phyloP scores from a whole-genome alignment of 2,329 filamentous ascomycete species.

The Fusarium chuoi region DNA sequence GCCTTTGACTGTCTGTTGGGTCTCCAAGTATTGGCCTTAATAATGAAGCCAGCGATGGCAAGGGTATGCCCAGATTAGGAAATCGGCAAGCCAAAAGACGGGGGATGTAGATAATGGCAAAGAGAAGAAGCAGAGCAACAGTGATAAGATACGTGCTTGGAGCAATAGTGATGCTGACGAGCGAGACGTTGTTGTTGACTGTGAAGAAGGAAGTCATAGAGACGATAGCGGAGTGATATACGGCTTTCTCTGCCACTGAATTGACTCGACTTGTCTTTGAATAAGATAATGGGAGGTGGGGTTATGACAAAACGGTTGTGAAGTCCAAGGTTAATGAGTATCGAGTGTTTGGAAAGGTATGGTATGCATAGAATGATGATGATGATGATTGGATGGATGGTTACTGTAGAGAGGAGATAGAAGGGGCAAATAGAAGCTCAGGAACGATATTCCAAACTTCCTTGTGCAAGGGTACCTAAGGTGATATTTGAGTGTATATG shows the following conservation, averaged over 20 bases:
- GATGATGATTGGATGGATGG: not conserved
- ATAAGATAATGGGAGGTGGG: not conserved
- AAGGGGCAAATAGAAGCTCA: slow-evolving; percentile 21
- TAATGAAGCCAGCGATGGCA: slow-evolving; percentile 38
- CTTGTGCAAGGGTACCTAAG: slow-evolving; percentile 28
- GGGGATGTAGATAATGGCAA: slow-evolving; percentile 61
- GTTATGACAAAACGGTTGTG: not conserved
- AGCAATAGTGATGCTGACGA: slow-evolving; percentile 68
- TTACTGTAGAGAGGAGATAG: slow-evolving; percentile 1
- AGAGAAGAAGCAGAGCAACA: slow-evolving; percentile 60
- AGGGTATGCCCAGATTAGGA: slow-evolving; percentile 50
- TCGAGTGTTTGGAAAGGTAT: slow-evolving; percentile 4
- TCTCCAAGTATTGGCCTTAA: slow-evolving; percentile 31
- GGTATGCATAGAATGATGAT: too few species aligned
- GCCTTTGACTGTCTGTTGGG: slow-evolving; percentile 5
- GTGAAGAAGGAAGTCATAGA: slow-evolving; percentile 69
- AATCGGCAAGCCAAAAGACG: slow-evolving; percentile 49
- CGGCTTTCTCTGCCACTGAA: not conserved
- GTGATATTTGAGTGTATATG: slow-evolving; percentile 14
- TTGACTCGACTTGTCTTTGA: slow-evolving; percentile 11
- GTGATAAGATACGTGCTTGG: slow-evolving; percentile 67
- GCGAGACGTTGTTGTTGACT: slow-evolving; percentile 70
- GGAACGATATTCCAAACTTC: slow-evolving; percentile 19
- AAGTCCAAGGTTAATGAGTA: not conserved
- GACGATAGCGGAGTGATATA: slow-evolving; percentile 34